A percentile compares a stretch with the other conserved stretches of the same genome.
phyloP scores from a whole-genome alignment of 176 grass and related monocot species.

The Carex parvula region DNA sequence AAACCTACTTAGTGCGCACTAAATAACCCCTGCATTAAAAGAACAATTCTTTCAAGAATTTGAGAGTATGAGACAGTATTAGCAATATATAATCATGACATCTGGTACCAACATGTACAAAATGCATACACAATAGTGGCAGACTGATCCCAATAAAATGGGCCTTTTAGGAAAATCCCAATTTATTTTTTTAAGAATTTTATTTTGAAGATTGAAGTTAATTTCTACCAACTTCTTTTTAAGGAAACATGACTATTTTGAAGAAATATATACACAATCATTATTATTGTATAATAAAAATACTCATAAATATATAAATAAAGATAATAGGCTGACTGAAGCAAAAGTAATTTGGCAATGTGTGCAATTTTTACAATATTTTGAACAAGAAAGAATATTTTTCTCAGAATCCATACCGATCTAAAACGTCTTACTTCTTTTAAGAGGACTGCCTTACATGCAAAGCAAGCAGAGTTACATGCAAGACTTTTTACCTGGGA shows the following conservation, averaged over 20 bases:
- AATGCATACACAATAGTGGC: neutral
- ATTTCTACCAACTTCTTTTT: neutral
- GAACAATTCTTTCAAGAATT: conserved; percentile 23
- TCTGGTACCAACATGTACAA: conserved; percentile 12
- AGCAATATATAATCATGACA: conserved; percentile 11
- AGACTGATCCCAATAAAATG: neutral
- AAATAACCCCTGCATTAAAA: conserved; percentile 42
- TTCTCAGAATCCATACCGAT: conserved; percentile 1
- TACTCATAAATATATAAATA: neutral
- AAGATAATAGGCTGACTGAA: neutral
- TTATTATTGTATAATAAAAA: neutral
- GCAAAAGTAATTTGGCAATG: neutral
- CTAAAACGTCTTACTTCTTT: neutral
- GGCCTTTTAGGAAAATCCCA: no score
- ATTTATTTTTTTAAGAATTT: neutral
- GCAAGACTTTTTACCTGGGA: conserved; percentile 19
- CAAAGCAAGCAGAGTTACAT: conserved; percentile 18
- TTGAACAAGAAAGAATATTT: neutral
- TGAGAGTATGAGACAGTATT: conserved; percentile 10
- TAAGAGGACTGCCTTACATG: neutral
- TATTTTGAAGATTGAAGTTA: neutral
- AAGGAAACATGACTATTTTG: neutral
- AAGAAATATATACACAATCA: neutral
- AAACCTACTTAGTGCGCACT: conserved; percentile 27
- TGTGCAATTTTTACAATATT: neutral